A percentile compares a stretch with the other conserved stretches of the same genome.
Evolutionary conservation across 495 filamentous ascomycete genomes (phyloP).

Genomic region (Aspergillus bertholletiae): DNA sequence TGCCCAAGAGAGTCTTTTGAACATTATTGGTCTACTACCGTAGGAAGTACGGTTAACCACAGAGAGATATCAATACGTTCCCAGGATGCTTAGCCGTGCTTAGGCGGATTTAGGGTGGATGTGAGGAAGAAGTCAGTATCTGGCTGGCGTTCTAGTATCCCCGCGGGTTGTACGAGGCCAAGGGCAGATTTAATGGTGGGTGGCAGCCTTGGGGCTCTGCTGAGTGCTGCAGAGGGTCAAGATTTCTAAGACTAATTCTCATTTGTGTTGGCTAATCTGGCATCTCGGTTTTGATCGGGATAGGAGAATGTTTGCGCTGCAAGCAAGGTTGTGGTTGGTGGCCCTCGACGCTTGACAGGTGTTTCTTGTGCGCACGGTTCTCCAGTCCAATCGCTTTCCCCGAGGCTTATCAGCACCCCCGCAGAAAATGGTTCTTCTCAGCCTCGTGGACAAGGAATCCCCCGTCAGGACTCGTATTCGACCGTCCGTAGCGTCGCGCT

Average conservation of each 20-base stretch:
- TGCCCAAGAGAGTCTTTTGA: conserved; percentile 1
- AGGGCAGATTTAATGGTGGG: background rate
- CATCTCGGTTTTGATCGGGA: too few relatives aligned
- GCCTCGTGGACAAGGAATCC: background rate
- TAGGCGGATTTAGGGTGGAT: background rate
- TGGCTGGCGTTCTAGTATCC: background rate
- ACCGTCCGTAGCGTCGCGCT: background rate
- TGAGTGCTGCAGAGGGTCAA: too few relatives aligned
- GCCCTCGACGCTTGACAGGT: background rate
- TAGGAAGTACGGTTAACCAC: background rate
- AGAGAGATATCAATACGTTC: background rate
- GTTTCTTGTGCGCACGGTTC: background rate
- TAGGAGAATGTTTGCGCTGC: too few relatives aligned
- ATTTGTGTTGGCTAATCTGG: too few relatives aligned
- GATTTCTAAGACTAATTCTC: too few relatives aligned
- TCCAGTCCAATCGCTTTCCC: background rate
- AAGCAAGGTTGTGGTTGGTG: background rate
- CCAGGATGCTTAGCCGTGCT: background rate
- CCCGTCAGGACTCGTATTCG: background rate
- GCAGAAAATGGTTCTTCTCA: background rate
- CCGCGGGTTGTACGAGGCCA: background rate
- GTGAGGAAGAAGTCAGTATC: background rate
- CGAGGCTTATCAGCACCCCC: background rate
- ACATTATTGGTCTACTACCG: background rate
- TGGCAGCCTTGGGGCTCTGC: background rate